phyloP scores from a whole-genome alignment of 257 asterid species.

The Ajuga chamaepitys region DNA sequence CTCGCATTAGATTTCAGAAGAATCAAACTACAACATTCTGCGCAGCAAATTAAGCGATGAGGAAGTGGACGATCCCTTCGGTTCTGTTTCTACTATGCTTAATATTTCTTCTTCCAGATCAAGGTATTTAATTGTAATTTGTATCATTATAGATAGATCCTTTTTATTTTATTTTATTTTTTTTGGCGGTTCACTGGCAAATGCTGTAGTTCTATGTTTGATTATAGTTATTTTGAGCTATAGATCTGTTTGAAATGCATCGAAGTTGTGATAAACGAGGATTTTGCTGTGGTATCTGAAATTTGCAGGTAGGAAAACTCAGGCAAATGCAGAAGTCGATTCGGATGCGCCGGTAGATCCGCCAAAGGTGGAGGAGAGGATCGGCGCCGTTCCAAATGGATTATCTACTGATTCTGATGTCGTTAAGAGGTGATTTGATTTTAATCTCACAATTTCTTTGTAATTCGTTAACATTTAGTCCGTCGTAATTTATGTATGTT shows the following conservation, averaged over 20 bases:
- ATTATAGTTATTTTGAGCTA: not conserved
- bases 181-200: not conserved
- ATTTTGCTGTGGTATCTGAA: not conserved
- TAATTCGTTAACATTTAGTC: not conserved
- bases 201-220: not conserved
- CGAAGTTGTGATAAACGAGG: not conserved
- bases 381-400: conserved; percentile 76
- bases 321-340: conserved; percentile 71
- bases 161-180: not conserved
- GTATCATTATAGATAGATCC: not conserved
- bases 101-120: conserved; percentile 76
- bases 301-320: conserved; percentile 50
- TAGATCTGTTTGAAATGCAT: not conserved
- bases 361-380: conserved; percentile 77
- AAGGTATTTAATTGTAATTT: conserved; percentile 32
- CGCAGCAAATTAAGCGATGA: conserved; percentile 29
- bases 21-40: not conserved
- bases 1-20: not conserved
- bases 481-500: not conserved
- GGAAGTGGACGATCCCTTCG: conserved; percentile 83
- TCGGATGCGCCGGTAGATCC: conserved; percentile 63
- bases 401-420: conserved; percentile 84
- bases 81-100: conserved; percentile 59
- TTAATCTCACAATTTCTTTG: not conserved
- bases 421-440: conserved; percentile 43